Evolutionary conservation across 2,329 filamentous ascomycete species (phyloP), one percentile per base, ranked within the genome.

Genomic region (Penicillium sclerotigenum): DNA sequence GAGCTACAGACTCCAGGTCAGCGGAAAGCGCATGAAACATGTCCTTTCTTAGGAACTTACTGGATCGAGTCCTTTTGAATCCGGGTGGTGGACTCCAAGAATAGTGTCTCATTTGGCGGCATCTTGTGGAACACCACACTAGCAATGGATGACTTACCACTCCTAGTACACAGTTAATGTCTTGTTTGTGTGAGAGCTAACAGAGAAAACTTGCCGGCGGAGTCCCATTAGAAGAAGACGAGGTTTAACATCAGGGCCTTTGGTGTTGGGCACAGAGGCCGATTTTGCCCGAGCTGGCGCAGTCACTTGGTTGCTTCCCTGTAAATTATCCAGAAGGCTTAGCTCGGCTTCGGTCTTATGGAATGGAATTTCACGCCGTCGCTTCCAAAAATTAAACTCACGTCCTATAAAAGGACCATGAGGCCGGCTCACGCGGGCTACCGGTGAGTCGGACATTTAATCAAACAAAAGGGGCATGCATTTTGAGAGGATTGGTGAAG

Each of bases 51-150:
- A 9, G n/a, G 13, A 1, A 79, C 90, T 77, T 75, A 97, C 92
- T 94, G 90, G 81, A 97, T 92, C 4, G 89, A 90, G 65, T 97
- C 91, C 71, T 96, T 96, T 70, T 96, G 91, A 61, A 97, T 95
- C 31, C 90, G 84, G 10, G 91, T 92, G 4, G 94, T 99, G 0
- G 94, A 96, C 73, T 97, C 94, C 18, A 99, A 83, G 68, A 96
- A 99, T 16, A 99, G 78, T 0, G 94, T 97, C 77, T 99, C 95
- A 65, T 90, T 95, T 2, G 94, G 92, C 3, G 93, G 91, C 70
- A 97, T 87, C 73, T 99, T 99, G 76, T 97, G 92, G 69, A 99
- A 97, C n/a, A 99, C 93, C 46, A 99, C 95, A 69, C 91, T 97
- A 26, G 92, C 94, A 71, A 99, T 97, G 6, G 94, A 99, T 0